Conservation (phyloP, 495 filamentous ascomycete genomes). For the Acidiella bohemica region DNA sequence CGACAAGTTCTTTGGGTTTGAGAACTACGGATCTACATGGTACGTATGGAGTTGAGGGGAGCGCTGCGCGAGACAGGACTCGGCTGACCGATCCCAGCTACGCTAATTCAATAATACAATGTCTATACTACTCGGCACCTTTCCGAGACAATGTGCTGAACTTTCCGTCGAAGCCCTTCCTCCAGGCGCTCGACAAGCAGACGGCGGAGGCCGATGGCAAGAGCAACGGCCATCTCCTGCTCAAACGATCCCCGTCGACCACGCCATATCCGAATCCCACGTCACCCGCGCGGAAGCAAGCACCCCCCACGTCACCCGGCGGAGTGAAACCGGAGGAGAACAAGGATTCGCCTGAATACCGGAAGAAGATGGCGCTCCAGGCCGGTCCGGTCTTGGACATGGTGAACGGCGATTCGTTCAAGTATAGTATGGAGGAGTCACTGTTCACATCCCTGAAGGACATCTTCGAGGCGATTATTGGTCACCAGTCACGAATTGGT, state of each 20-base stretch:
- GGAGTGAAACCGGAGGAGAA: constrained; percentile 54
- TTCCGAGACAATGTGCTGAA: constrained; percentile 93
- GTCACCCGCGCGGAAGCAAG: constrained; percentile 15
- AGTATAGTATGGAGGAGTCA: constrained; percentile 88
- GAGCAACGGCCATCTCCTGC: constrained; percentile 1
- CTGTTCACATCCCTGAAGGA: constrained; percentile 90
- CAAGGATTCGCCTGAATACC: constrained; percentile 80
- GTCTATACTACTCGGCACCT: constrained; percentile 84
- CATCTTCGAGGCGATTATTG: constrained; percentile 85
- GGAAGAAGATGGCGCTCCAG: constrained; percentile 86
- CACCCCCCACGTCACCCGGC: constrained; percentile 22
- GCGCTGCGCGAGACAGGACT: neutral
- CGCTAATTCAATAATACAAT: constrained; percentile 95
- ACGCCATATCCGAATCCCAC: constrained; percentile 15
- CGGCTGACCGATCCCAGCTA: constrained; percentile 47
- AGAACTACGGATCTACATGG: constrained; percentile 99
- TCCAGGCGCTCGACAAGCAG: constrained; percentile 1
- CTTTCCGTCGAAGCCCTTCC: constrained; percentile 51
- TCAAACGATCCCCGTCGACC: constrained; percentile 7
- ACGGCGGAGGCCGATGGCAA: constrained; percentile 1
- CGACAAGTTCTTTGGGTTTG: constrained; percentile 97
- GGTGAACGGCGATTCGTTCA: constrained; percentile 60
- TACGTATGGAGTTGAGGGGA: constrained; percentile 34
- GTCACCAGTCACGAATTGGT: constrained; percentile 66
- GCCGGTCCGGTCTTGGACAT: constrained; percentile 73